Percentiles rank a stretch among this genome's conserved stretches.
phyloP scores from a whole-genome alignment of 768 basidiomycete genomes.

The Hypsizygus marmoreus region DNA sequence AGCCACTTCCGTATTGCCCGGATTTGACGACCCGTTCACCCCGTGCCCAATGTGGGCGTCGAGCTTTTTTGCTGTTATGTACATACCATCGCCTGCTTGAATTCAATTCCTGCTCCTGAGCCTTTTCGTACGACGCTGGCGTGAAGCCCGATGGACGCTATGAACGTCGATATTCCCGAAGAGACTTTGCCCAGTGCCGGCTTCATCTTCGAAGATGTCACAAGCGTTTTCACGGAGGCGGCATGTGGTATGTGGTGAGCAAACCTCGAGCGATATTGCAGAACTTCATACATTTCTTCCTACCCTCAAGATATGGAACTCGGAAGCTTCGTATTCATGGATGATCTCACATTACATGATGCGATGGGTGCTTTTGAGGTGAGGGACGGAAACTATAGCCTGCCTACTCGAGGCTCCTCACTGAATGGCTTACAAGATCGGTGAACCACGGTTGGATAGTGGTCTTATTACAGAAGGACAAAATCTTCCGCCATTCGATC shows the following conservation, averaged over 20 bases:
- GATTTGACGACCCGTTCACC: too few species aligned
- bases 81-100: too few species aligned
- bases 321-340: conserved; percentile 64
- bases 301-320: conserved; percentile 55
- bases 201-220: conserved; percentile 65
- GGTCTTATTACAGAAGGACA: conserved; percentile 57
- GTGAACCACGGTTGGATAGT: conserved; percentile 87
- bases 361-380: conserved; percentile 96
- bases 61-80: too few species aligned
- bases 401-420: background rate
- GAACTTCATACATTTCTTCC: background rate
- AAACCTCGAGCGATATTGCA: background rate
- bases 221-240: conserved; percentile 58
- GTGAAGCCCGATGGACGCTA: conserved; percentile 10
- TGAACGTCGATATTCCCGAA: conserved; percentile 17
- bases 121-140: background rate
- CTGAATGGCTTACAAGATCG: conserved; percentile 60
- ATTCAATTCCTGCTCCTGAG: background rate
- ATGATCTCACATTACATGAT: conserved; percentile 75
- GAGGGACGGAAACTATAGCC: conserved; percentile 17
- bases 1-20: conserved; percentile 18
- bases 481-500: conserved; percentile 56
- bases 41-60: too few species aligned
- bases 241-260: conserved; percentile 50
- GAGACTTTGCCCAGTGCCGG: conserved; percentile 53